These are phyloP conservation scores for Pyrus pyrifolia DNA, from an alignment of 306 rosid genomes.

Conservation along the genomic window DNA sequence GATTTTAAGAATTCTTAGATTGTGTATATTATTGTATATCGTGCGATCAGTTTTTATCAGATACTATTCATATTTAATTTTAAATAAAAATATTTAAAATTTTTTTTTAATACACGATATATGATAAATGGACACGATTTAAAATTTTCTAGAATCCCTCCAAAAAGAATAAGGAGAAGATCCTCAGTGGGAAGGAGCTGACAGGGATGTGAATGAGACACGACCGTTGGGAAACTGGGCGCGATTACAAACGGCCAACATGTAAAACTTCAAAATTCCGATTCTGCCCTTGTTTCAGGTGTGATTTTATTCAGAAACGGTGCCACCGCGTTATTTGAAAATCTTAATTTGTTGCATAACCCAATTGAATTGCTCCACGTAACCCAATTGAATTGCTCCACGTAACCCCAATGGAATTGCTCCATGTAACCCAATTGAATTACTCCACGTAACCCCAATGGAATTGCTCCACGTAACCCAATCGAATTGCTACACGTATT, in stretches of 20 bases:
- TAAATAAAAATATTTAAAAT: too few species aligned
- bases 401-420: neutral
- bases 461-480: too few species aligned
- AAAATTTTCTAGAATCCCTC: fast-evolving
- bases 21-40: fast-evolving
- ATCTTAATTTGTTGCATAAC: neutral
- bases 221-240: neutral
- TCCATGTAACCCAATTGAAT: too few species aligned
- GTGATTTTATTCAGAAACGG: neutral
- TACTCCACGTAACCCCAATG: too few species aligned
- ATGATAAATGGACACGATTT: too few species aligned
- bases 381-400: neutral
- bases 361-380: too few species aligned
- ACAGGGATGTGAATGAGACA: neutral
- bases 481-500: neutral
- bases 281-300: neutral
- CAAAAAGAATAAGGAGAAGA: too few species aligned
- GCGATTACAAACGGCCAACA: too few species aligned
- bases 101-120: fast-evolving
- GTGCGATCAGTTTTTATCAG: fast-evolving
- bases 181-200: neutral
- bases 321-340: neutral
- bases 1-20: too few species aligned
- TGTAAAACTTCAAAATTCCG: too few species aligned
- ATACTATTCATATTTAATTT: too few species aligned